A percentile compares a stretch with the other conserved stretches of the same genome.
phyloP scores from a whole-genome alignment of 306 rosid genomes.

The Erythrophleum fordii region DNA sequence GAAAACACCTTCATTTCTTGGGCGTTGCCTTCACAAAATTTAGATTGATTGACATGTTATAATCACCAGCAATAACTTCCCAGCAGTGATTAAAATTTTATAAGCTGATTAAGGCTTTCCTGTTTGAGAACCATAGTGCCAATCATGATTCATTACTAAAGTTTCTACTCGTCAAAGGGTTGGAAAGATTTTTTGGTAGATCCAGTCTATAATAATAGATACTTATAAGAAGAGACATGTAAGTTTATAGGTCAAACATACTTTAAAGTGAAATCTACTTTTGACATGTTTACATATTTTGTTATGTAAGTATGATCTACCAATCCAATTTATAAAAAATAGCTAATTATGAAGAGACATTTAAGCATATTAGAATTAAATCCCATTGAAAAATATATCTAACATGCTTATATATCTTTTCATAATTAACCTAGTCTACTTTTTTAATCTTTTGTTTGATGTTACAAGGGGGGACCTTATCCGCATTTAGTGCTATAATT shows the following conservation, averaged over 20 bases:
- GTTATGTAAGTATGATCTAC: not conserved
- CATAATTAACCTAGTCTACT: not conserved
- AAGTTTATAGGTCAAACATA: too few relatives aligned
- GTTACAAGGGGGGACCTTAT: conserved; percentile 19
- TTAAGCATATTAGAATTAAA: not conserved
- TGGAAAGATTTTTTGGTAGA: not conserved
- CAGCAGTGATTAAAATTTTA: not conserved
- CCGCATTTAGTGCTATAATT: conserved; percentile 23
- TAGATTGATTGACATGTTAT: conserved; percentile 29
- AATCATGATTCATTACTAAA: not conserved
- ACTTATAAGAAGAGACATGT: too few relatives aligned
- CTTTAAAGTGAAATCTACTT: not conserved
- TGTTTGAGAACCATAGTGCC: not conserved
- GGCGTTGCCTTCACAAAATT: conserved; percentile 16
- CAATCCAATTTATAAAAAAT: not conserved
- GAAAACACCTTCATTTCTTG: conserved; percentile 2
- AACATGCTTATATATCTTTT: not conserved
- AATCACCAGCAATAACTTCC: conserved; percentile 1
- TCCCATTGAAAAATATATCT: not conserved
- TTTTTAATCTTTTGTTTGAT: conserved; percentile 7
- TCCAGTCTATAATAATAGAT: not conserved
- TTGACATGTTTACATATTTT: not conserved
- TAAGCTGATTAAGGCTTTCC: not conserved
- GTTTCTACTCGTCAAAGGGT: conserved; percentile 19
- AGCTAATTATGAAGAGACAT: not conserved